These are phyloP conservation scores for Exsudoporus frostii DNA, from an alignment of 768 basidiomycete genomes.

Conservation along the genomic window DNA sequence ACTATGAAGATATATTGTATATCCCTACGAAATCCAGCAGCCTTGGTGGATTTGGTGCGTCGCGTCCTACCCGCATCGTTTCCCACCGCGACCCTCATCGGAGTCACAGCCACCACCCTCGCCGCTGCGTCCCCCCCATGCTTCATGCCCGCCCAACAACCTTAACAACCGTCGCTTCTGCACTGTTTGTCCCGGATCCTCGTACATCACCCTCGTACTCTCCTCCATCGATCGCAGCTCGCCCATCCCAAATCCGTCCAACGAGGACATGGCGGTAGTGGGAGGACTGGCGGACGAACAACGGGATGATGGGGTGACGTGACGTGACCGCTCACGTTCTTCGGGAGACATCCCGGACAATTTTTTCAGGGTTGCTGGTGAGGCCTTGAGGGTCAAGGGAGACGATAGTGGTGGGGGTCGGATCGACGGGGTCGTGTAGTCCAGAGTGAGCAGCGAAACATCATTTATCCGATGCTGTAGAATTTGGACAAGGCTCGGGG, in stretches of 20 bases:
- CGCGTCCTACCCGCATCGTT: not conserved
- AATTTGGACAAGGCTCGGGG: too few relatives aligned
- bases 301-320: constrained; percentile 9
- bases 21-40: not conserved
- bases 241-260: constrained; percentile 19
- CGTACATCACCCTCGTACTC: constrained; percentile 58
- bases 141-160: constrained; percentile 38
- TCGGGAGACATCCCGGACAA: constrained; percentile 41
- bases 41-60: not conserved
- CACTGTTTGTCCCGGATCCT: constrained; percentile 60
- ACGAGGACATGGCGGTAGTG: constrained; percentile 23
- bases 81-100: too few relatives aligned
- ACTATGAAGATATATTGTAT: not conserved
- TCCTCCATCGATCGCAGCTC: constrained; percentile 33
- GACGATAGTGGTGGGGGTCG: too few relatives aligned
- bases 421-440: too few relatives aligned
- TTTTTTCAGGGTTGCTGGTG: too few relatives aligned
- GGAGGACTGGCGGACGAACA: not conserved
- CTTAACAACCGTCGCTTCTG: constrained; percentile 57
- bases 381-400: too few relatives aligned
- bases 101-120: not conserved
- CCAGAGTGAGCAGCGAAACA: too few relatives aligned
- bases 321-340: constrained; percentile 7
- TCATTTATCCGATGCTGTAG: too few relatives aligned
- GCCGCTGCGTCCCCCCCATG: too few relatives aligned